phyloP scores from a whole-genome alignment of 345 rosid genomes.

The Carallia brachiata region DNA sequence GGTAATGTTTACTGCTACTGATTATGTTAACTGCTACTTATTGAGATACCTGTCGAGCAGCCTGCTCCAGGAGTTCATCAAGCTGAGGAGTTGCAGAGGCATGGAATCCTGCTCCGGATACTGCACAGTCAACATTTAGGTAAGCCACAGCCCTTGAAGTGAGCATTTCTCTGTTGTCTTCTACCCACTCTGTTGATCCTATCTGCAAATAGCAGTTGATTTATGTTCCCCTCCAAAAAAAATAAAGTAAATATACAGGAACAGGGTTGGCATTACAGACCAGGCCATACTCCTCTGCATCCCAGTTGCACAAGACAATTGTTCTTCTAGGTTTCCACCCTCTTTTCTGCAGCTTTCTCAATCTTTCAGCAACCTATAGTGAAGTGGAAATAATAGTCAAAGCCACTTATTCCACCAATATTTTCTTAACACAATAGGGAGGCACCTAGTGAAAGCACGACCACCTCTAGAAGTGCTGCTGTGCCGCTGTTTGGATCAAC shows the following conservation, averaged over 20 bases:
- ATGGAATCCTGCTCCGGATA: conserved; percentile 57
- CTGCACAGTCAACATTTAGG: conserved; percentile 65
- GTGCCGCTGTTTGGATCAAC: conserved; percentile 91
- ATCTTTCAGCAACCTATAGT: conserved; percentile 60
- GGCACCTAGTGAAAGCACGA: background rate
- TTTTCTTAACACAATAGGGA: background rate
- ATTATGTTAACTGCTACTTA: background rate
- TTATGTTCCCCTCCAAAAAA: conserved; percentile 7
- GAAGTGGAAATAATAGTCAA: conserved; percentile 8
- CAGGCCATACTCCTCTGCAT: conserved; percentile 87
- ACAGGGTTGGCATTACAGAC: conserved; percentile 33
- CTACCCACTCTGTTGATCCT: conserved; percentile 94
- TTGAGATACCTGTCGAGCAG: conserved; percentile 58
- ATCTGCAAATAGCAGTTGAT: conserved; percentile 37
- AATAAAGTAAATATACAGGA: conserved; percentile 7
- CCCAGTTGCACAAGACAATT: conserved; percentile 79
- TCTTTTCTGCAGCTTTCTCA: conserved; percentile 48
- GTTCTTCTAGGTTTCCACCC: conserved; percentile 88
- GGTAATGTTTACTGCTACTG: background rate
- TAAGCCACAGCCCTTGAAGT: conserved; percentile 73
- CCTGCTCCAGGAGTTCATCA: conserved; percentile 59
- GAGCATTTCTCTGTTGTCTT: conserved; percentile 75
- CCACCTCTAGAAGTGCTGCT: conserved; percentile 74
- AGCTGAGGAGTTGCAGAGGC: conserved; percentile 83
- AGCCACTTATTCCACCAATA: background rate